phyloP scores from a whole-genome alignment of 257 asterid genomes.

The Anisodus acutangulus region DNA sequence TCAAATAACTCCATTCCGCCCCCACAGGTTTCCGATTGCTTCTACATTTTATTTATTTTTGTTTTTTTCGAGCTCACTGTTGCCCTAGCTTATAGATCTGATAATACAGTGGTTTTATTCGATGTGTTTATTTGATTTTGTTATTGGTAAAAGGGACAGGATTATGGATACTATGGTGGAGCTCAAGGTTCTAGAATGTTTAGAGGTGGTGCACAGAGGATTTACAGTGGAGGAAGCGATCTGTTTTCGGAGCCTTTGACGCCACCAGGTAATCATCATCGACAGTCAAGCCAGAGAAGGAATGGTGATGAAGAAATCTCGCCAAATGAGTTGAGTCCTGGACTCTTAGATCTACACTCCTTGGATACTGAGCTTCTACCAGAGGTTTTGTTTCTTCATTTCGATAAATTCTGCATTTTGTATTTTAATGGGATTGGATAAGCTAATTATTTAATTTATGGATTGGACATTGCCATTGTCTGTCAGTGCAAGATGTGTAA shows the following conservation, averaged over 20 bases:
- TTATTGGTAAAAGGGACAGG: conserved; percentile 44
- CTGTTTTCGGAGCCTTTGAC: conserved; percentile 75
- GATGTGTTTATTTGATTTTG: conserved; percentile 9
- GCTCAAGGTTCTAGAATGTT: conserved; percentile 69
- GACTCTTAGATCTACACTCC: conserved; percentile 94
- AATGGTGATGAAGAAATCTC: conserved; percentile 65
- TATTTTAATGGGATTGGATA: background rate
- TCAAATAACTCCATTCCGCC: conserved; percentile 66
- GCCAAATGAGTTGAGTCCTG: conserved; percentile 85
- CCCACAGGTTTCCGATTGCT: conserved; percentile 53
- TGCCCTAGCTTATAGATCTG: conserved; percentile 48
- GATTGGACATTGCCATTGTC: background rate
- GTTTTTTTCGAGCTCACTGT: background rate
- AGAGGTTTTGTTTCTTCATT: conserved; percentile 54
- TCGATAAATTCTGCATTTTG: background rate
- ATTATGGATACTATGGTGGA: conserved; percentile 64
- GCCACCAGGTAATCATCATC: conserved; percentile 56
- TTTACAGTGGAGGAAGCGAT: conserved; percentile 60
- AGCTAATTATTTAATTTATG: background rate
- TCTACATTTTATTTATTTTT: conserved; percentile 9
- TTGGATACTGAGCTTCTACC: conserved; percentile 89
- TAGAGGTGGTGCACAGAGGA: conserved; percentile 67
- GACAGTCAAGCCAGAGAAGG: conserved; percentile 44
- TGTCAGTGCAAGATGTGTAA: conserved; percentile 9
- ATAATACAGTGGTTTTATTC: background rate